Conservation (phyloP, 352 stramenopile genomes). For the Thalassiosira pacifica region DNA sequence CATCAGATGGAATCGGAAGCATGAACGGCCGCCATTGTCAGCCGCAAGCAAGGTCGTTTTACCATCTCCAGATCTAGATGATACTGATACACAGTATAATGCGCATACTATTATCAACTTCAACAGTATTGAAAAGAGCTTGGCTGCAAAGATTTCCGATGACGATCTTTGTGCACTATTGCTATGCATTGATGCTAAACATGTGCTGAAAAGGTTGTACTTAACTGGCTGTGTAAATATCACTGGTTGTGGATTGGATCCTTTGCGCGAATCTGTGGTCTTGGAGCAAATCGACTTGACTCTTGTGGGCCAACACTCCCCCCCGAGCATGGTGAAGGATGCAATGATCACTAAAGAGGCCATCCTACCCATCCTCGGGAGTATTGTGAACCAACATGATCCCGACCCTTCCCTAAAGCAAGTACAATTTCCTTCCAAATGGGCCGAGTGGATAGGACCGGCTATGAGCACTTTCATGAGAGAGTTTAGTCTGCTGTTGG, state of each 20-base stretch:
- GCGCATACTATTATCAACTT: conserved; percentile 43
- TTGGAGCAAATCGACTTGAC: conserved; percentile 58
- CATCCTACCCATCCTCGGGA: conserved; percentile 24
- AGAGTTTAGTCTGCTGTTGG: too few relatives aligned
- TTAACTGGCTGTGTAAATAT: conserved; percentile 43
- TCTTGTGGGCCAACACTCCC: background rate
- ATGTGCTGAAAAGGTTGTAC: conserved; percentile 34
- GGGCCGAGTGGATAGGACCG: too few relatives aligned
- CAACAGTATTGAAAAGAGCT: conserved; percentile 1
- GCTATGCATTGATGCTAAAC: conserved; percentile 27
- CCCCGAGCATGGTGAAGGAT: background rate
- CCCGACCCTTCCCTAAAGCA: too few relatives aligned
- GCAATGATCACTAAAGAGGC: background rate
- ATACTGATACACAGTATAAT: too few relatives aligned
- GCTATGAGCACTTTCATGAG: too few relatives aligned
- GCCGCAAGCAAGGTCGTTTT: background rate
- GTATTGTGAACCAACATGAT: conserved; percentile 10
- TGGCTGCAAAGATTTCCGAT: conserved; percentile 41
- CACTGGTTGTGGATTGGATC: conserved; percentile 44
- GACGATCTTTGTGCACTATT: conserved; percentile 37
- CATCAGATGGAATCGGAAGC: background rate
- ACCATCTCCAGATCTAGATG: background rate
- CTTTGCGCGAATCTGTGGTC: conserved; percentile 28
- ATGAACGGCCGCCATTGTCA: background rate
- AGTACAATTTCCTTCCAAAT: too few relatives aligned